Evolutionary conservation across 1,284 basidiomycete genomes (phyloP).

Genomic region (Naganishia sp.): DNA sequence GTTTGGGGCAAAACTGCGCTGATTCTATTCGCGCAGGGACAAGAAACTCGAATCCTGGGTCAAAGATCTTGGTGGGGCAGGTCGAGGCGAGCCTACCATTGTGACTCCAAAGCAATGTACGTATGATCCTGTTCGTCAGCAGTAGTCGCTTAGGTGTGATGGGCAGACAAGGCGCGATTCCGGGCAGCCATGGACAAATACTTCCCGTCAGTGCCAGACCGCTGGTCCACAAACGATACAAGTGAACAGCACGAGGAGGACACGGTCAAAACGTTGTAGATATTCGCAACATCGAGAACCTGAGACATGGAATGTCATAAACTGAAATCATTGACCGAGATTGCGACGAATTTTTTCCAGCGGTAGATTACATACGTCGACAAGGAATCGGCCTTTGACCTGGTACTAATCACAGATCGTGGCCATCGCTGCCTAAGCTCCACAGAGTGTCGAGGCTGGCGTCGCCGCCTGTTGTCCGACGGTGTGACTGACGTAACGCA

Average conservation of each 20-base stretch:
- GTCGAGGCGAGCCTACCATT: constrained; percentile 86
- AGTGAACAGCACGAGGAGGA: constrained; percentile 4
- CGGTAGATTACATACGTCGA: no score
- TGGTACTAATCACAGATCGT: constrained; percentile 2
- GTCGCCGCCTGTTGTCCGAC: constrained; percentile 14
- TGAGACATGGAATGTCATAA: no score
- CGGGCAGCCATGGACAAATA: constrained; percentile 89
- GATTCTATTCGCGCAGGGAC: constrained; percentile 62
- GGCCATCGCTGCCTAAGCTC: constrained; percentile 36
- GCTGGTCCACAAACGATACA: constrained; percentile 45
- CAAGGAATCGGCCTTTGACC: no score
- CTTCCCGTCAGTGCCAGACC: constrained; percentile 59
- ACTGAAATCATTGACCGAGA: background rate
- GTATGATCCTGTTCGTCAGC: constrained; percentile 15
- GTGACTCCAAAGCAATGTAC: constrained; percentile 64
- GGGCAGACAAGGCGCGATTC: constrained; percentile 81
- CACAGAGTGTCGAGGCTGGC: constrained; percentile 38
- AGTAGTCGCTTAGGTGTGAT: constrained; percentile 49
- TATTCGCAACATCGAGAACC: no score
- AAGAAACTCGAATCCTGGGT: constrained; percentile 98
- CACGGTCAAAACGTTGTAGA: constrained; percentile 7
- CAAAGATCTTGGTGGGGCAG: constrained; percentile 81
- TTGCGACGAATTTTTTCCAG: background rate
- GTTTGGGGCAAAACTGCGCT: constrained; percentile 63
- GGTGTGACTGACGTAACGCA: constrained; percentile 7